phyloP scores from a whole-genome alignment of 169 alveolate genomes.

The Neospora caninum region DNA sequence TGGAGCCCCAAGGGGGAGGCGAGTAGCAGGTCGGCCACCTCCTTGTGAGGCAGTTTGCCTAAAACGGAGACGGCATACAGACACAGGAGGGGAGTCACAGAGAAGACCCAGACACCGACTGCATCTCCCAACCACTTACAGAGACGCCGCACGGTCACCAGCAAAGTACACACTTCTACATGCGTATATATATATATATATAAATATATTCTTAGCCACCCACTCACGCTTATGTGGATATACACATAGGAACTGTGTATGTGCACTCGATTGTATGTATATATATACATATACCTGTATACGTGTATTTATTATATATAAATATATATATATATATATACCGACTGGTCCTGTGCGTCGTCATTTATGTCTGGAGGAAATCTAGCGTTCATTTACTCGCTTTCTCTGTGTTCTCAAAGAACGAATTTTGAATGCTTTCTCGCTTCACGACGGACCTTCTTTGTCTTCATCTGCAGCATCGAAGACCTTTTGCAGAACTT shows the following conservation, averaged over 20 bases:
- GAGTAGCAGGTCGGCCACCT: constrained; percentile 55
- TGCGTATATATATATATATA: no score
- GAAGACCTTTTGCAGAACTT: constrained; percentile 56
- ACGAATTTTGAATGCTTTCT: neutral
- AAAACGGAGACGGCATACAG: neutral
- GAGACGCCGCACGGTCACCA: no score
- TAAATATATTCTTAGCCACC: no score
- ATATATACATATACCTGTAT: neutral
- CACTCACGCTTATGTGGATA: no score
- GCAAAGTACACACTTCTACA: no score
- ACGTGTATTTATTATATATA: neutral
- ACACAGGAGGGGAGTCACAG: neutral
- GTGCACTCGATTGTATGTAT: no score
- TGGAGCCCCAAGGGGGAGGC: constrained; percentile 65
- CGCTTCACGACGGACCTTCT: constrained; percentile 15
- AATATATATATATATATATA: no score
- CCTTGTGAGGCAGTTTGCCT: constrained; percentile 62
- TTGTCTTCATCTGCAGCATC: constrained; percentile 62
- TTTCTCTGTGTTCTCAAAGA: no score
- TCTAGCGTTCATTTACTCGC: no score
- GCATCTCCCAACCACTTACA: neutral
- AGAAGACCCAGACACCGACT: neutral
- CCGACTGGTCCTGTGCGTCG: neutral
- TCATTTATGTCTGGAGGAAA: neutral
- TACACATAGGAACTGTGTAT: no score